Evolutionary conservation across 176 grass and related monocot species (phyloP), one percentile per base, ranked within the genome.

Genomic region (Oryza meyeriana): DNA sequence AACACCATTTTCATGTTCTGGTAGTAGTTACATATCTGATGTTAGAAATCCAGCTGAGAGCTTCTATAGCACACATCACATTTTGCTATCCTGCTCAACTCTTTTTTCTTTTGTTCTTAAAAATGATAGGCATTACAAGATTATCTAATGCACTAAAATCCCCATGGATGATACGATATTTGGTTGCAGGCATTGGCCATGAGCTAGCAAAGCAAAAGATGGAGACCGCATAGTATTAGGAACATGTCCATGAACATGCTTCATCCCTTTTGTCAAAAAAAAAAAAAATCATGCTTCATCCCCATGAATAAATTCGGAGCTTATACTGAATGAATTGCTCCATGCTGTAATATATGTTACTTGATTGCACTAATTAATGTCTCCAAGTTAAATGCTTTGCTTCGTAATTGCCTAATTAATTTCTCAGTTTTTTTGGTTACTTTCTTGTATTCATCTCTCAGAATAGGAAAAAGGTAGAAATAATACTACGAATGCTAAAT

Each of bases 101-200:
- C 3, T 28, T 81, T 10, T 40, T 5, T 13, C 12, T 12, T 12
- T 47, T 1, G 8, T 16, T 81, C 14, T 0, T 47, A 25, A 16
- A 12, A 61, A 38, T 69, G 30, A 39, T n/a, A n/a, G 6, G 6
- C 22, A 16, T 12, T 65, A 6, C 0, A n/a, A 36, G 52, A 24
- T 18, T 25, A 25, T 33, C 20, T 9, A 1, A 5, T 52, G 11
- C 25, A 30, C 48, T 18, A 8, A n/a, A 26, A 18, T 80, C 28
- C 13, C 2, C 20, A 17, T 85, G 31, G 9, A 69, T 9, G 17
- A 7, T 20, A 22, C 9, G 50, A n/a, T 64, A 8, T 11, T 69
- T 81, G 26, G 26, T 81, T 89, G 64, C 82, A 89, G 87, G 87
- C 16, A 55, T 50, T 69, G 78, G 12, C 6, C 27, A 20, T 32